phyloP scores from a whole-genome alignment of 352 stramenopile species.

The Globisporangium apiculatum region DNA sequence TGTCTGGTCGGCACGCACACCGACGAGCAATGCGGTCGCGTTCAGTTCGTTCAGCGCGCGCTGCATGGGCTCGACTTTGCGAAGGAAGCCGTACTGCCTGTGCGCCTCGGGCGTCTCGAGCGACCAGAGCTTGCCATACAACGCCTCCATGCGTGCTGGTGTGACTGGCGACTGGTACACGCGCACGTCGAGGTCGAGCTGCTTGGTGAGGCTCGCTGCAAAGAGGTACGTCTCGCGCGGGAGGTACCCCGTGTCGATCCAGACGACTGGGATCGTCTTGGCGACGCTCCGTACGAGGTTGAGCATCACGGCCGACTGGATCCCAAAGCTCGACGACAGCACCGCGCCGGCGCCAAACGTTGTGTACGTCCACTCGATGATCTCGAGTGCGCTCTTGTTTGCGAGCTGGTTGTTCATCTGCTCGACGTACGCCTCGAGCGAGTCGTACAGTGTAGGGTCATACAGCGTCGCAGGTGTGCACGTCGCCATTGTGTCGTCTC shows the following conservation, averaged over 20 bases:
- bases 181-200: conserved; percentile 60
- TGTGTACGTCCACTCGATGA: conserved; percentile 62
- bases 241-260: conserved; percentile 83
- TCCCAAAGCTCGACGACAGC: conserved; percentile 84
- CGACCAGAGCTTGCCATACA: conserved; percentile 84
- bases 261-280: conserved; percentile 60
- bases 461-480: conserved; percentile 6
- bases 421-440: conserved; percentile 57
- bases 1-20: conserved; percentile 77
- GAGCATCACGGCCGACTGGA: conserved; percentile 83
- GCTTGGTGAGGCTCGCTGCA: conserved; percentile 48
- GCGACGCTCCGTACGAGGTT: conserved; percentile 53
- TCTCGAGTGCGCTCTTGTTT: conserved; percentile 43
- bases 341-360: conserved; percentile 63
- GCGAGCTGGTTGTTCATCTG: conserved; percentile 54
- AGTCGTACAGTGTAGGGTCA: conserved; percentile 37
- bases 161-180: conserved; percentile 75
- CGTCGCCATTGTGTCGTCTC: background rate
- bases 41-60: conserved; percentile 53
- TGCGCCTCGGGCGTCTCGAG: conserved; percentile 62
- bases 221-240: conserved; percentile 83
- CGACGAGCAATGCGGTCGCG: conserved; percentile 59
- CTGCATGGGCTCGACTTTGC: conserved; percentile 87
- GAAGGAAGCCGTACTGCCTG: conserved; percentile 70
- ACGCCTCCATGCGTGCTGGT: conserved; percentile 74